Conservation (phyloP, 495 filamentous ascomycete genomes). For the Acidomyces sp. region DNA sequence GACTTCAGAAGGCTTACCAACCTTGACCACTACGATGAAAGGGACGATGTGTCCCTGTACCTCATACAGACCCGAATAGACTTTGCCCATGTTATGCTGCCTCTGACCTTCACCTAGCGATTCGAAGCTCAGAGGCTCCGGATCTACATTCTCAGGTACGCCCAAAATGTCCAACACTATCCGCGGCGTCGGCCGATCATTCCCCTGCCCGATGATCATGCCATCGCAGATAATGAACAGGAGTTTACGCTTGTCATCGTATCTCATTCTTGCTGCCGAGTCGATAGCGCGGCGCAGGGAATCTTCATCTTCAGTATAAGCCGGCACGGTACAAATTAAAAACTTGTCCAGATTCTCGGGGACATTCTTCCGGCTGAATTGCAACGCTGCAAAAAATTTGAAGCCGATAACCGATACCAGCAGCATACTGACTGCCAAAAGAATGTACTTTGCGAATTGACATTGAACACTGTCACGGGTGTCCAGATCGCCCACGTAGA, state of each 20-base stretch:
- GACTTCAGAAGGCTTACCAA: conserved; percentile 94
- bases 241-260: conserved; percentile 97
- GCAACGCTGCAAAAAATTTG: conserved; percentile 93
- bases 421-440: conserved; percentile 78
- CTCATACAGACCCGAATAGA: conserved; percentile 96
- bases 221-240: conserved; percentile 90
- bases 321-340: conserved; percentile 92
- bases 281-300: conserved; percentile 93
- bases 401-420: conserved; percentile 72
- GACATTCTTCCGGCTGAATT: conserved; percentile 80
- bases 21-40: conserved; percentile 92
- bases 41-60: conserved; percentile 96
- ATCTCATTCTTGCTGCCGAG: conserved; percentile 87
- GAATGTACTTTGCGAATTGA: conserved; percentile 78
- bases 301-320: conserved; percentile 97
- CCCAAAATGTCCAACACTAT: conserved; percentile 97
- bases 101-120: conserved; percentile 90
- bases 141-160: conserved; percentile 83
- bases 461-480: conserved; percentile 79
- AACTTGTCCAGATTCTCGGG: conserved; percentile 98
- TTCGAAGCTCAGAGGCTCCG: conserved; percentile 96
- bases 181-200: conserved; percentile 85
- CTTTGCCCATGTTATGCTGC: conserved; percentile 98
- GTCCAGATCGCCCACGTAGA: conserved; percentile 86
- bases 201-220: conserved; percentile 99